Evolutionary conservation across 1,284 basidiomycete genomes (phyloP).

Genomic region (Cryptococcus sp.): DNA sequence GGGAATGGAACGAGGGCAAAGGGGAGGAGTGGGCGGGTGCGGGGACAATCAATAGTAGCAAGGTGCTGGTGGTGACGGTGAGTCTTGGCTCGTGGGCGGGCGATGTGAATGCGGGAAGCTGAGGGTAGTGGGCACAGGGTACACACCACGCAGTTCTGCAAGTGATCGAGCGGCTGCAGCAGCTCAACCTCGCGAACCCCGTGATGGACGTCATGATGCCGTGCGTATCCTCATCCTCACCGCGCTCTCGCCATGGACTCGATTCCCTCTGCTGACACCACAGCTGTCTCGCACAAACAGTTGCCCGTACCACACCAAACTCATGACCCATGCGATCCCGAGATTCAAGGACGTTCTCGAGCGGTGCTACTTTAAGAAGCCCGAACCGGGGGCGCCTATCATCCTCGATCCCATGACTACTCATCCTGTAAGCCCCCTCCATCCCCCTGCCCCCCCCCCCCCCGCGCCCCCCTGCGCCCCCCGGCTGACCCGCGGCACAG

Average conservation of each 20-base stretch:
- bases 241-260: neutral
- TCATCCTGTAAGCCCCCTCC: conserved; percentile 28
- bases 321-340: conserved; percentile 46
- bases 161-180: conserved; percentile 42
- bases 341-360: conserved; percentile 38
- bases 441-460: neutral
- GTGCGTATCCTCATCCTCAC: conserved; percentile 19
- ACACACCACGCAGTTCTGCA: conserved; percentile 43
- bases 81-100: conserved; percentile 11
- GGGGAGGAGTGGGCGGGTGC: conserved; percentile 46
- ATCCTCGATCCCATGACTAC: conserved; percentile 48
- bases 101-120: neutral
- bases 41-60: conserved; percentile 47
- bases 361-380: conserved; percentile 30
- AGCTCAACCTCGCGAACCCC: conserved; percentile 45
- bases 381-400: conserved; percentile 23
- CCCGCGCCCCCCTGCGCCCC: no score
- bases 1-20: conserved; percentile 28
- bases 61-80: conserved; percentile 46
- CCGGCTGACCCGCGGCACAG: conserved; percentile 4
- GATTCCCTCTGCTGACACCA: no score
- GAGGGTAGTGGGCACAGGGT: conserved; percentile 25
- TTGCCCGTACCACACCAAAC: conserved; percentile 44
- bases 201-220: conserved; percentile 50
- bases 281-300: no score